Base-by-base conservation (phyloP, 208 protist genomes). In the Wallacemonas sp. region DNA sequence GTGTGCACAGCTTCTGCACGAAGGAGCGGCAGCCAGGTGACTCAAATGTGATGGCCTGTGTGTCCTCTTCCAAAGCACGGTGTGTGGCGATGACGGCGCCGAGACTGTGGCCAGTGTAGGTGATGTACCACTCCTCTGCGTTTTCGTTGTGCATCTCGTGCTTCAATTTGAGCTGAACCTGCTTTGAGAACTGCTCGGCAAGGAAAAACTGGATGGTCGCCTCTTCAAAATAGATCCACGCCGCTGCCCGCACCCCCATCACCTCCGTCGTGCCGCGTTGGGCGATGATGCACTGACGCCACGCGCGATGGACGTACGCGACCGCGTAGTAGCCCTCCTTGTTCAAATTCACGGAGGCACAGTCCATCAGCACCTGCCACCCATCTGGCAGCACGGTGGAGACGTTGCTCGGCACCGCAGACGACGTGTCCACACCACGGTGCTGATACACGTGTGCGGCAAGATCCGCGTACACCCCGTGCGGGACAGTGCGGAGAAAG, bases 161-260 rank as follows among this genome's bases (percentile, higher is more conserved):
- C 47, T 44, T 21, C 26, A 94, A 62, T 17, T 72, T 62, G 23
- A 86, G 65, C 55, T 81, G 76, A 38, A 97, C 87, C 65, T 86
- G 78, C 44, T 76, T 83, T 16, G 88, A 96, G 61, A 97, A 97
- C 68, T 95, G 85, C 69, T 80, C 71, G 0, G 92, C 85, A 21
- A 97, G 78, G 62, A 69, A 82, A 65, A 97, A 89, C 62, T 91
- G 80, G 48, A 96, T 94, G 32, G 88, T 95, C 21, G 78, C 74
- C 70, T 97, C 88, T 32, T 94, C 88, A 81, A 95, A 97, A 76
- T 94, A 95, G 58, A 92, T 76, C 90, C 92, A 97, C 26, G 94
- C 68, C 1, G 87, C 89, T 0, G 92, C 86, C 33, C 92, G 82
- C 46, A 95, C 67, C 0, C 84, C 85, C 11, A 89, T 72, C 58